Base-by-base conservation (phyloP, 257 asterid genomes). In the Capsicum chinense region DNA sequence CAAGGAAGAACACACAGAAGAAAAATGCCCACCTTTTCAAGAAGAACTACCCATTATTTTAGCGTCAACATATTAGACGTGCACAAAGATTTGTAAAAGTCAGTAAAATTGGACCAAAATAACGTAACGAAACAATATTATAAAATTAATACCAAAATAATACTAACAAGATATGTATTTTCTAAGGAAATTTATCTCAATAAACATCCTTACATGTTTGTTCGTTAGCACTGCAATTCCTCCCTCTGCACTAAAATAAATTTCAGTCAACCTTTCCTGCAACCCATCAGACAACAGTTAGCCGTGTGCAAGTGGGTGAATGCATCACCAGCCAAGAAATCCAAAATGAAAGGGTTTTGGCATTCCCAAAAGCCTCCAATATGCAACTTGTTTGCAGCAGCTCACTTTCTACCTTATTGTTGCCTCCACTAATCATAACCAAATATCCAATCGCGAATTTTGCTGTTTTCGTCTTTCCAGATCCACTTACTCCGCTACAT, bases 381-480 rank as follows among this genome's bases (percentile, higher is more conserved):
- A 97, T 82, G 88, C 87, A 90, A 88, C 92, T 95, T 82, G 98
- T 86, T 87, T 93, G 95, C 92, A 97, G 85, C 88, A 97, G 73
- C 89, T 92, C 92, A 67, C 91, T 86, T 85, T 91, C 97, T 88
- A 93, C 85, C 87, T 93, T 95, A 85, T 84, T 90, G 80, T 86
- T 84, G 79, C 92, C 95, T 84, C 94, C 97, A 87, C 97, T 94
- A 84, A 93, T 83, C 70, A 93, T 91, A 74, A 93, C 95, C 93
- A 97, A 87, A 91, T 93, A 97, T 87, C 92, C 91, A 93, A 93
- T 90, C 42, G 93, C 92, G 50, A 84, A 68, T 86, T 95, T 97
- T 81, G 98, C 98, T 37, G 98, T 95, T 92, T 92, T 97, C 73
- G 98, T 95, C 91, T 97, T 97, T 89, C 99, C 99, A 82, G 99